phyloP scores from a whole-genome alignment of 441 rosid genomes.

The Gossypium schwendimanii region DNA sequence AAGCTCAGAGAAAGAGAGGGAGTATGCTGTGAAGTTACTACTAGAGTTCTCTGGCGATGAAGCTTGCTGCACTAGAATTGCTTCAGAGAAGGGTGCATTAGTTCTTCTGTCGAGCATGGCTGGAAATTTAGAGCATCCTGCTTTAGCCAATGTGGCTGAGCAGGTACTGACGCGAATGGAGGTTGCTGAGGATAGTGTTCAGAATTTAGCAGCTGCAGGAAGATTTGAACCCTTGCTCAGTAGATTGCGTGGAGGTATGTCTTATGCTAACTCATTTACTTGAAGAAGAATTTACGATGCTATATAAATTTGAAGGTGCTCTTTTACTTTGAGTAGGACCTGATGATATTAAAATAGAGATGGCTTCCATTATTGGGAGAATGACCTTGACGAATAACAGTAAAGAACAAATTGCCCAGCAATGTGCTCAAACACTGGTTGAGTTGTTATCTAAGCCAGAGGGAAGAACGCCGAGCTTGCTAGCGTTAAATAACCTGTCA shows the following conservation, averaged over 20 bases:
- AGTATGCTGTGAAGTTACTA: conserved; percentile 34
- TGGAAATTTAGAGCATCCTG: conserved; percentile 32
- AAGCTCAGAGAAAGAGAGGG: conserved; percentile 34
- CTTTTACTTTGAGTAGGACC: conserved; percentile 24
- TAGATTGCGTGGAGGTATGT: conserved; percentile 27
- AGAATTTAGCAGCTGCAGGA: conserved; percentile 34
- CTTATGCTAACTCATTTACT: not conserved
- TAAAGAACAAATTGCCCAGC: conserved; percentile 35
- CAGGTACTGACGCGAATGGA: conserved; percentile 31
- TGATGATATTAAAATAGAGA: conserved; percentile 31
- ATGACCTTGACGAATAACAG: conserved; percentile 33
- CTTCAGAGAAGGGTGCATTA: conserved; percentile 40
- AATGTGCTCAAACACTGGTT: conserved; percentile 26
- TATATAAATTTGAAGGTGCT: not conserved
- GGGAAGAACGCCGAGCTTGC: conserved; percentile 29
- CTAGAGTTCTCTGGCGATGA: conserved; percentile 31
- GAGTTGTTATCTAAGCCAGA: conserved; percentile 22
- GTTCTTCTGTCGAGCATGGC: conserved; percentile 41
- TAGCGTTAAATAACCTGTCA: conserved; percentile 36
- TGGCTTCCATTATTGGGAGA: conserved; percentile 35
- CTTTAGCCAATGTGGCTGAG: conserved; percentile 34
- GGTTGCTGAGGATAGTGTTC: conserved; percentile 24
- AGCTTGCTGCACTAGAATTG: conserved; percentile 27
- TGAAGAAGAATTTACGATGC: not conserved
- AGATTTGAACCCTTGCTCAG: conserved; percentile 39